phyloP scores from a whole-genome alignment of 306 rosid species.

The Cucurbita moschata region DNA sequence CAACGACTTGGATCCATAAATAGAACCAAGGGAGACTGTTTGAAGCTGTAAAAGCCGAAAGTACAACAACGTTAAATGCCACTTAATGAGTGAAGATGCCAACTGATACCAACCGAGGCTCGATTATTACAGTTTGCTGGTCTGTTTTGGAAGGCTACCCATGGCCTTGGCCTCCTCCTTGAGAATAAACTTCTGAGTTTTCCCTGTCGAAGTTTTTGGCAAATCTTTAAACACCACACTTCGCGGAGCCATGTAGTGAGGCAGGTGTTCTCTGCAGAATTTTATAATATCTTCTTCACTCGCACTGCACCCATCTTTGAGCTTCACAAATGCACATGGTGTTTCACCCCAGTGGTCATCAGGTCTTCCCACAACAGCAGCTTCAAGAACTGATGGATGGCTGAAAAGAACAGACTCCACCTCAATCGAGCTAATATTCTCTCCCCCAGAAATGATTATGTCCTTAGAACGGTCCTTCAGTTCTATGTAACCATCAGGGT shows the following conservation, averaged over 20 bases:
- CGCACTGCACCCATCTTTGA: slow-evolving; percentile 42
- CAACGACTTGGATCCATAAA: too few relatives aligned
- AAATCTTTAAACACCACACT: slow-evolving; percentile 54
- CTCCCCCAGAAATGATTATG: slow-evolving; percentile 81
- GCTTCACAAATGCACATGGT: slow-evolving; percentile 74
- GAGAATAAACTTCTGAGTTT: slow-evolving; percentile 53
- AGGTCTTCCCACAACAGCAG: slow-evolving; percentile 69
- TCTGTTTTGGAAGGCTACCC: slow-evolving; percentile 50
- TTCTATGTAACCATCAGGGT: slow-evolving; percentile 66
- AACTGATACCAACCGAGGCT: too few relatives aligned
- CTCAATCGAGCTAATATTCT: slow-evolving; percentile 80
- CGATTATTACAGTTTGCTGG: slow-evolving; percentile 29
- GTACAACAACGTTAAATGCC: too few relatives aligned
- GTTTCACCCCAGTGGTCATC: slow-evolving; percentile 87
- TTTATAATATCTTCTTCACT: slow-evolving; percentile 42
- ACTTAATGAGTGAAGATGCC: too few relatives aligned
- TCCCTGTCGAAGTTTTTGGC: slow-evolving; percentile 85
- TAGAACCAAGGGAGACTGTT: too few relatives aligned
- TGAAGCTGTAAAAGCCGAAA: too few relatives aligned
- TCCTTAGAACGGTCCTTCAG: slow-evolving; percentile 78
- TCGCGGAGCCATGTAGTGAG: slow-evolving; percentile 68
- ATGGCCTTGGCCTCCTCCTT: slow-evolving; percentile 54
- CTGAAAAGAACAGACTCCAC: slow-evolving; percentile 55
- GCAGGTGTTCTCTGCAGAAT: slow-evolving; percentile 40
- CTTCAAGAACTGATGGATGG: slow-evolving; percentile 69